Percentiles rank a stretch among this genome's conserved stretches.
Conservation (phyloP, 2,329 filamentous ascomycete species). For the Fonsecaea pugnacius region DNA sequence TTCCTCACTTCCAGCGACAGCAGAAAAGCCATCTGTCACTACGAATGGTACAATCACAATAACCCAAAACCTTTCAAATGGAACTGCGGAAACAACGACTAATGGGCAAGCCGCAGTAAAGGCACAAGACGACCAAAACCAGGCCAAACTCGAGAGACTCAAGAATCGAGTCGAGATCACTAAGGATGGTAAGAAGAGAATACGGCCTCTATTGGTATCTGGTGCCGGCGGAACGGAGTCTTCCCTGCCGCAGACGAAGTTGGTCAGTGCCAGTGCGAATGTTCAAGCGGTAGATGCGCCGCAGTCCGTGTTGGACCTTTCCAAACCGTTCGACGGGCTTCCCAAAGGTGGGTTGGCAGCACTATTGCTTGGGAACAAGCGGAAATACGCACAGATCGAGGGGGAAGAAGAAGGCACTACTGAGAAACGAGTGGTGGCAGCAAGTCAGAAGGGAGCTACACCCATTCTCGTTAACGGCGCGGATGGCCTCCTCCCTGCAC, state of each 20-base stretch:
- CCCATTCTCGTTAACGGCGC: slow-evolving; percentile 75
- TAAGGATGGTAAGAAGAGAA: slow-evolving; percentile 95
- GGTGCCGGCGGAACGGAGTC: slow-evolving; percentile 85
- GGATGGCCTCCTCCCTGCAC: slow-evolving; percentile 77
- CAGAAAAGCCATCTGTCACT: slow-evolving; percentile 20
- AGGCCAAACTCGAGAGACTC: slow-evolving; percentile 67
- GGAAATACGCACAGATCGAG: slow-evolving; percentile 75
- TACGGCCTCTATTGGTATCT: slow-evolving; percentile 88
- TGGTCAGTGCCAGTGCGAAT: slow-evolving; percentile 75
- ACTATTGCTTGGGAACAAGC: slow-evolving; percentile 89
- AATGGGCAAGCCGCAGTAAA: slow-evolving; percentile 38
- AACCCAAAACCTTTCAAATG: slow-evolving; percentile 44
- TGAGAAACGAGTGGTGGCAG: slow-evolving; percentile 63
- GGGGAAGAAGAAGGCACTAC: slow-evolving; percentile 71
- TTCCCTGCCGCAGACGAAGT: slow-evolving; percentile 83
- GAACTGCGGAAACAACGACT: slow-evolving; percentile 34
- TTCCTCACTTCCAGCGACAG: slow-evolving; percentile 51
- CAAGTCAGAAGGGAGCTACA: slow-evolving; percentile 68
- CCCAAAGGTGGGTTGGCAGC: slow-evolving; percentile 85
- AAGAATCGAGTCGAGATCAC: slow-evolving; percentile 93
- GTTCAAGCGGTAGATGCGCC: slow-evolving; percentile 55
- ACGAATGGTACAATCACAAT: slow-evolving; percentile 52
- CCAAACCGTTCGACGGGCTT: slow-evolving; percentile 89
- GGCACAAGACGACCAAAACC: slow-evolving; percentile 57
- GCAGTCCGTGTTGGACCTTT: slow-evolving; percentile 83